Evolutionary conservation across 805 yeast genomes (phyloP), one percentile per base, ranked within the genome.

Genomic region (Schizosaccharomyces octosporus): DNA sequence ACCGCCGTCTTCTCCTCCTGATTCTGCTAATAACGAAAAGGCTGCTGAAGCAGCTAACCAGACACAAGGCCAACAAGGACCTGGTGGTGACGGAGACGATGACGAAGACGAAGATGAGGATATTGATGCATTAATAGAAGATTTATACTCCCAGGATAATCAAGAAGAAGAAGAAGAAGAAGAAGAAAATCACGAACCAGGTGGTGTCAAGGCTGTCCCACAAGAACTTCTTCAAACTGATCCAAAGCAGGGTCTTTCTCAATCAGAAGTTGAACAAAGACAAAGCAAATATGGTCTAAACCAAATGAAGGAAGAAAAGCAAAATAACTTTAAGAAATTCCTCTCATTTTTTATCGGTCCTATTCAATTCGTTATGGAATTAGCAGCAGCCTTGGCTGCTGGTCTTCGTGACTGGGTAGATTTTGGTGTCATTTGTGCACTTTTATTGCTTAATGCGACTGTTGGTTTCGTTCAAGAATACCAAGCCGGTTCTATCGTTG

Each of bases 371-470:
- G 95, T 87, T 72, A 87, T 87, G 95, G 95, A 87, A 66, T 94
- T 90, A 71, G 95, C 95, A 71, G 95, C 95, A 68, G 80, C 87
- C 66, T 78, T 87, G 74, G 95, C 95, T 71, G 95, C 95, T 66
- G 95, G 95, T 83, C 79, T 87, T 69, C 87, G 86, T 78, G 96
- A 88, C 78, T 88, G 97, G 97, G 95, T 88, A 71, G 96, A 88
- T 81, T 88, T 88, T 79, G 96, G 97, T 82, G 97, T 88, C 73
- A 88, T 88, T 73, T 82, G 86, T 75, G 96, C 84, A 76, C 77
- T 88, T 69, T 79, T 88, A 69, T 68, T 83, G 74, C 81, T 88
- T 72, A 88, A 88, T 76, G 96, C 96, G 66, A 76, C 77, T 70
- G 96, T 88, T 74, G 97, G 97, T 81, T 88, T 88, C 83, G 79